Percentiles rank a stretch among this genome's conserved stretches.
Evolutionary conservation across 352 stramenopile species (phyloP).

Genomic region (Achlya hypogyna): DNA sequence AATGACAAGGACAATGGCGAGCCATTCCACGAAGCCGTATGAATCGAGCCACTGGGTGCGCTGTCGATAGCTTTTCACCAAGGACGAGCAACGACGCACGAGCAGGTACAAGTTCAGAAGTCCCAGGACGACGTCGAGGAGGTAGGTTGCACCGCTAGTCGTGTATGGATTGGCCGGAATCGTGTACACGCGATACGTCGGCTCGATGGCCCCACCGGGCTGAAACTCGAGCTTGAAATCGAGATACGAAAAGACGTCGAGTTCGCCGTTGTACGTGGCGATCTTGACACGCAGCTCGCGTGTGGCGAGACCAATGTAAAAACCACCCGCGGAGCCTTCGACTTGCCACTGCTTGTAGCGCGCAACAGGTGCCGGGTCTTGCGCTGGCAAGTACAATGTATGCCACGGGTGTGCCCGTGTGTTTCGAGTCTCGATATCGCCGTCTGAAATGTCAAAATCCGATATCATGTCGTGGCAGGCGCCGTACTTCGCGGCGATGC

Average conservation of each 20-base stretch:
- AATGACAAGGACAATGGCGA: background rate
- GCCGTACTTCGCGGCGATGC: background rate
- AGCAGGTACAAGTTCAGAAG: slow-evolving; percentile 24
- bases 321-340: background rate
- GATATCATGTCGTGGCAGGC: background rate
- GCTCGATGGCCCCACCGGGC: slow-evolving; percentile 28
- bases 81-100: background rate
- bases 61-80: background rate
- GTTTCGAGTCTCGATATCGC: background rate
- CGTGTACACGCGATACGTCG: background rate
- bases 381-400: background rate
- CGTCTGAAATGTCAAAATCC: background rate
- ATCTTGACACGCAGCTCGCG: slow-evolving; percentile 11
- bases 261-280: slow-evolving; percentile 47
- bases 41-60: background rate
- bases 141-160: background rate
- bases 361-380: background rate
- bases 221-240: slow-evolving; percentile 31
- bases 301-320: background rate
- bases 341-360: background rate
- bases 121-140: slow-evolving; percentile 30
- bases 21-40: background rate
- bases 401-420: background rate
- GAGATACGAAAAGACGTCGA: slow-evolving; percentile 37
- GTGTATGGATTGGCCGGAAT: background rate